Conservation (phyloP, 805 yeast species). For the Pichia rugopelliculosa region DNA sequence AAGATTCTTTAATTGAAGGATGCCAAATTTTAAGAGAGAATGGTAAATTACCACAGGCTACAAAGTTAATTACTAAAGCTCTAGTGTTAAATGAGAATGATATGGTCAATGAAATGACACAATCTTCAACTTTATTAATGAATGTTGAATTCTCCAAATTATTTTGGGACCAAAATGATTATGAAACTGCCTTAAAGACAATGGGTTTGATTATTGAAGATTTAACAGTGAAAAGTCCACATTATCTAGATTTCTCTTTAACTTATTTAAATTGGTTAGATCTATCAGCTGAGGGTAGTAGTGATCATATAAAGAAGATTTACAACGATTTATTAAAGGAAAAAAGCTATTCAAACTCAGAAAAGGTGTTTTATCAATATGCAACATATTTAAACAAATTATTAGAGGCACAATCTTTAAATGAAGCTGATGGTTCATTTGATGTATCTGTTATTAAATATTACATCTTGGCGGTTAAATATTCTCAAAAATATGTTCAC, state of each 20-base stretch:
- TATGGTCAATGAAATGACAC: slow-evolving; percentile 4
- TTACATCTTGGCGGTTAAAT: slow-evolving; percentile 51
- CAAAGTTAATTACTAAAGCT: slow-evolving; percentile 59
- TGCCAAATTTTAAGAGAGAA: slow-evolving; percentile 62
- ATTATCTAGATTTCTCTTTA: slow-evolving; percentile 43
- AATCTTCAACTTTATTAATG: slow-evolving; percentile 26
- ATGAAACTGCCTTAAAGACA: slow-evolving; percentile 69
- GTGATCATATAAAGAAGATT: slow-evolving; percentile 62
- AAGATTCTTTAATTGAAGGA: slow-evolving; percentile 48
- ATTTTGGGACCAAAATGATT: slow-evolving; percentile 86
- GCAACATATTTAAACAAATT: slow-evolving; percentile 77
- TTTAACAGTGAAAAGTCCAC: slow-evolving; percentile 16
- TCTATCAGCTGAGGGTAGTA: slow-evolving; percentile 72
- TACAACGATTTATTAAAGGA: slow-evolving; percentile 49
- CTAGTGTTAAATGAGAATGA: slow-evolving; percentile 33
- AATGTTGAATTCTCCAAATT: slow-evolving; percentile 74
- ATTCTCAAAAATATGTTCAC: slow-evolving; percentile 42
- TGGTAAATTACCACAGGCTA: slow-evolving; percentile 64
- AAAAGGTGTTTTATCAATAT: slow-evolving; percentile 66
- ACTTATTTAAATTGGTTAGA: slow-evolving; percentile 88
- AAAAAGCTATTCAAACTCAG: slow-evolving; percentile 37
- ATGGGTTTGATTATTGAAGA: slow-evolving; percentile 36
- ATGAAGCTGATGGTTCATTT: slow-evolving; percentile 38
- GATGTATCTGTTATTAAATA: slow-evolving; percentile 49
- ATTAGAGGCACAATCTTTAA: slow-evolving; percentile 49